Evolutionary conservation across 331 rosid species (phyloP).

Genomic region (Acacia pycnantha): DNA sequence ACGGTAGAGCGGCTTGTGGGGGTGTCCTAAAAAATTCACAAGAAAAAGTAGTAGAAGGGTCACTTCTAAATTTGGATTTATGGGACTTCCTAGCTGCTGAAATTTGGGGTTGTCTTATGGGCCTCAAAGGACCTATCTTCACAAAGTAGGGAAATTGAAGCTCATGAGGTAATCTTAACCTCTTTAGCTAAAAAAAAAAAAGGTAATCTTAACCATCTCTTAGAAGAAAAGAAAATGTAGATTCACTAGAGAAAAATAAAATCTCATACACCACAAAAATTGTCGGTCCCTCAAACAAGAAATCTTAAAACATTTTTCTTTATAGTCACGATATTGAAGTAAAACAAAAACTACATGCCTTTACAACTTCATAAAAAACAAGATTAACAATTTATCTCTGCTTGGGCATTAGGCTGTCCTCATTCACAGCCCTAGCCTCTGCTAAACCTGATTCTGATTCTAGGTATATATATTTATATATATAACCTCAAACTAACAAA

Average conservation of each 20-base stretch:
- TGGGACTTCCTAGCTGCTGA: too few species aligned
- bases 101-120: too few species aligned
- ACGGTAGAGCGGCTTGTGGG: too few species aligned
- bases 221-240: background rate
- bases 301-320: conserved; percentile 22
- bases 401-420: conserved; percentile 40
- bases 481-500: conserved; percentile 65
- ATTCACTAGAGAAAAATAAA: background rate
- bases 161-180: too few species aligned
- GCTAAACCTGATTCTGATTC: conserved; percentile 52
- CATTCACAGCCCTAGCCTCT: conserved; percentile 41
- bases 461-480: conserved; percentile 38
- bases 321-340: conserved; percentile 41
- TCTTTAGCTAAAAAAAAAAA: too few species aligned
- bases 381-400: conserved; percentile 49
- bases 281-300: conserved; percentile 12
- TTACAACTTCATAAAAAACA: conserved; percentile 48
- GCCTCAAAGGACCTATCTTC: background rate
- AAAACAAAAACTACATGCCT: conserved; percentile 27
- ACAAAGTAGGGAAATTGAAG: too few species aligned
- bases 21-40: too few species aligned
- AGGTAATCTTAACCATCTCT: too few species aligned
- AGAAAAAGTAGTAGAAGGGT: too few species aligned
- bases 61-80: too few species aligned
- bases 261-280: conserved; percentile 42